phyloP scores from a whole-genome alignment of 768 basidiomycete genomes.

The Boletus eberwhitei region DNA sequence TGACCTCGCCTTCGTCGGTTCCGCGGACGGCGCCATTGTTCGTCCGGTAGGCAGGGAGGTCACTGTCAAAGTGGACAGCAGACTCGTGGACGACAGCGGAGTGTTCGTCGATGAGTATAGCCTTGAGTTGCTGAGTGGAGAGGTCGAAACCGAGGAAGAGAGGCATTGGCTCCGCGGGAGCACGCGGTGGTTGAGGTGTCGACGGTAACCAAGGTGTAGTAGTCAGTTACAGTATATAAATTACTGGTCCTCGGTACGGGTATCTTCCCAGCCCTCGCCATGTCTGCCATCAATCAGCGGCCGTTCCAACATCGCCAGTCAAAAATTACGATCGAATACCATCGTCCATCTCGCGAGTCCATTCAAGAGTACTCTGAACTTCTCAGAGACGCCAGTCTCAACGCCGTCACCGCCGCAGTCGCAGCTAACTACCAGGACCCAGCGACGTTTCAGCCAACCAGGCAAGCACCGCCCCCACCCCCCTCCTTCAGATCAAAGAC shows the following conservation, averaged over 20 bases:
- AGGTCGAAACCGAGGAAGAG: constrained; percentile 3
- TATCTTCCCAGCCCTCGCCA: constrained; percentile 15
- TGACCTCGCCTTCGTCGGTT: background rate
- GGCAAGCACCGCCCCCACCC: constrained; percentile 44
- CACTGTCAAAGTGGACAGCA: constrained; percentile 1
- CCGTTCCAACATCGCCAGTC: constrained; percentile 46
- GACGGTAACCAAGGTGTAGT: too few species aligned
- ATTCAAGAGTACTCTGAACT: constrained; percentile 78
- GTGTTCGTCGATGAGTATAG: background rate
- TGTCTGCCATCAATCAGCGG: constrained; percentile 47
- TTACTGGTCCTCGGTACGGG: too few species aligned
- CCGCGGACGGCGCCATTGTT: background rate
- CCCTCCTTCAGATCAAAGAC: constrained; percentile 32
- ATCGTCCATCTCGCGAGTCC: constrained; percentile 69
- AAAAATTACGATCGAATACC: constrained; percentile 72
- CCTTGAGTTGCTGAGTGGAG: constrained; percentile 7
- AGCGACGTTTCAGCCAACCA: constrained; percentile 34
- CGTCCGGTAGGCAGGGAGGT: background rate
- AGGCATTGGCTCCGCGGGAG: too few species aligned
- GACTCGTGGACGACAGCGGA: background rate
- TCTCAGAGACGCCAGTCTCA: constrained; percentile 54
- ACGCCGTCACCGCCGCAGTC: constrained; percentile 48
- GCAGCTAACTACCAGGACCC: constrained; percentile 34
- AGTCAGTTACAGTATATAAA: too few species aligned
- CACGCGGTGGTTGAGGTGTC: too few species aligned